A percentile compares a stretch with the other conserved stretches of the same genome.
phyloP scores from a whole-genome alignment of 345 rosid species.

The Populus pruinosa region DNA sequence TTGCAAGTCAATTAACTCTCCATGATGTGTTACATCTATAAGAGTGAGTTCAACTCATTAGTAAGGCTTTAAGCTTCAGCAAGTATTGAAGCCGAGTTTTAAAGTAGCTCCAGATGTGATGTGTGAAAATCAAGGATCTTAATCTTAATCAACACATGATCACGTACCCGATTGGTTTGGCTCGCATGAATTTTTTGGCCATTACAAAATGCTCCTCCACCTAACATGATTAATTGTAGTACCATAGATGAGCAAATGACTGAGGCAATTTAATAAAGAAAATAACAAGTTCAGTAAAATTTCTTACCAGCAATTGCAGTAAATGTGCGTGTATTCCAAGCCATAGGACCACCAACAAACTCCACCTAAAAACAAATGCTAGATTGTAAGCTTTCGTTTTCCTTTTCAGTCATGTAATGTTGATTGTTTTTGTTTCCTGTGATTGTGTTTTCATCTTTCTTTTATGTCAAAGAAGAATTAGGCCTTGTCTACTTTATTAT shows the following conservation, averaged over 20 bases:
- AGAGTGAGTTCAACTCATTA: background rate
- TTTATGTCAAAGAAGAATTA: no score
- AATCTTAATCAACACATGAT: background rate
- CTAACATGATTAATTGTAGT: slow-evolving; percentile 33
- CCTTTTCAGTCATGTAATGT: background rate
- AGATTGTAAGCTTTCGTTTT: slow-evolving; percentile 8
- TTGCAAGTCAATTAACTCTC: background rate
- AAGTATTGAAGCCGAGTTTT: background rate
- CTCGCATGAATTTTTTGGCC: slow-evolving; percentile 75
- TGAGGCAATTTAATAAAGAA: slow-evolving; percentile 2
- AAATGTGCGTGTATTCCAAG: slow-evolving; percentile 84
- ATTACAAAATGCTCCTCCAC: slow-evolving; percentile 95
- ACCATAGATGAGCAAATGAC: slow-evolving; percentile 4
- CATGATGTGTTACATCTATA: background rate
- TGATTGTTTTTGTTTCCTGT: background rate
- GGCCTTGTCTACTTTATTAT: background rate
- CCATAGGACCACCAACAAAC: slow-evolving; percentile 95
- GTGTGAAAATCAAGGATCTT: no score
- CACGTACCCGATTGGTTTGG: slow-evolving; percentile 64
- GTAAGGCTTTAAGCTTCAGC: background rate
- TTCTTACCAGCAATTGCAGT: slow-evolving; percentile 81
- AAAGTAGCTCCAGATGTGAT: background rate
- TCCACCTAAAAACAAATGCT: slow-evolving; percentile 56
- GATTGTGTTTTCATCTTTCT: no score
- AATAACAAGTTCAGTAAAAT: background rate